Percentiles rank a stretch among this genome's conserved stretches.
Conservation (phyloP, 345 rosid species). For the Hypericum androsaemum region DNA sequence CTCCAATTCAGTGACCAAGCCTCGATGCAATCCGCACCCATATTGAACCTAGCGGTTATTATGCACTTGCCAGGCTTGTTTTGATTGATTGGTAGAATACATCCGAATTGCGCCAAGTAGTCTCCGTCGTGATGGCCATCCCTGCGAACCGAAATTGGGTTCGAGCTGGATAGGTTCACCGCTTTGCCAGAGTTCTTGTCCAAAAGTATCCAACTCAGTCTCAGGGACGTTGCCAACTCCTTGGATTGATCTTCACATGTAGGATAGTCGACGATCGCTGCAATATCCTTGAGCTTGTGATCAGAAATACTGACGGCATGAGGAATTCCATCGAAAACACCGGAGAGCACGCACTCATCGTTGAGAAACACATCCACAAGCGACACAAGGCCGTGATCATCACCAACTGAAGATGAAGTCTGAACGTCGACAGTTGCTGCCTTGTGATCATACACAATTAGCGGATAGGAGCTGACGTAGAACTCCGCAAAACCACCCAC, state of each 20-base stretch:
- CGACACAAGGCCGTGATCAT: constrained; percentile 23
- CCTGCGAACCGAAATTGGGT: constrained; percentile 19
- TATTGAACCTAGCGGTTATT: constrained; percentile 17
- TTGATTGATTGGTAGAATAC: constrained; percentile 21
- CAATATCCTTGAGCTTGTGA: neutral
- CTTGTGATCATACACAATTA: constrained; percentile 7
- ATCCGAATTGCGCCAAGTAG: constrained; percentile 17
- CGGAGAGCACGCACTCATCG: constrained; percentile 20
- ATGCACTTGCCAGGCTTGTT: constrained; percentile 17
- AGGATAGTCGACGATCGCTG: neutral
- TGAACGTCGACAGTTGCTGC: neutral
- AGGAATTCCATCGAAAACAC: constrained; percentile 16
- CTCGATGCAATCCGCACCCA: neutral
- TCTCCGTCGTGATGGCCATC: constrained; percentile 14
- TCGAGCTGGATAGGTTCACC: constrained; percentile 28
- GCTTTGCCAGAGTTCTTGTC: constrained; percentile 28
- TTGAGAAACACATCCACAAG: constrained; percentile 25
- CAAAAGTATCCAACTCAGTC: constrained; percentile 31
- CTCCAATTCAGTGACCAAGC: constrained; percentile 6
- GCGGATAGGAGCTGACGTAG: constrained; percentile 26
- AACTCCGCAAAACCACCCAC: constrained; percentile 18
- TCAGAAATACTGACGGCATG: neutral
- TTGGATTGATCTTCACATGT: neutral
- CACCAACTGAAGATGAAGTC: constrained; percentile 3
- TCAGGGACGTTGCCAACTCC: constrained; percentile 9